A percentile compares a stretch with the other conserved stretches of the same genome.
These are phyloP conservation scores for Leishmania turanica DNA, from an alignment of 208 protist species.

Conservation along the genomic window DNA sequence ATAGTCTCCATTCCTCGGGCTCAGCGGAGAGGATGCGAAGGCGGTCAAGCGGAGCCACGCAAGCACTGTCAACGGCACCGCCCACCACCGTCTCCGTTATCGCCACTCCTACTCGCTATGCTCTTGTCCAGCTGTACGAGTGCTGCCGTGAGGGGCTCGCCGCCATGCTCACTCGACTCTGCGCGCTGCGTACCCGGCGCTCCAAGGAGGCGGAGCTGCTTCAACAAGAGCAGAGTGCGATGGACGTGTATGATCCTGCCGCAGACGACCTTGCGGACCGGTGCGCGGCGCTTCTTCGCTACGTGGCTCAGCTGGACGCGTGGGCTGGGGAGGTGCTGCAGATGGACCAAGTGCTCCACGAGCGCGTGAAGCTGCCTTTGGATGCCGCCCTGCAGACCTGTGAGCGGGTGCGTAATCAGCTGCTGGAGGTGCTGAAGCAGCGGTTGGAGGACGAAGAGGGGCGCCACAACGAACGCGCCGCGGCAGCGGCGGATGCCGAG, in stretches of 20 bases:
- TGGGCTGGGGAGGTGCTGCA: conserved; percentile 27
- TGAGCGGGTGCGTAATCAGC: conserved; percentile 33
- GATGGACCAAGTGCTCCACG: conserved; percentile 32
- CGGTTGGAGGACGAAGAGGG: conserved; percentile 30
- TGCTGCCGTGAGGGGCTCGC: conserved; percentile 32
- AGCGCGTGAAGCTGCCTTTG: conserved; percentile 33
- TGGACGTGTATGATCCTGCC: conserved; percentile 59
- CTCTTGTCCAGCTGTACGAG: conserved; percentile 47
- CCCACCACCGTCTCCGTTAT: conserved; percentile 26
- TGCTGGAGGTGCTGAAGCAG: conserved; percentile 44
- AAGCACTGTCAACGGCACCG: neutral
- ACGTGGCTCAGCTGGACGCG: conserved; percentile 35
- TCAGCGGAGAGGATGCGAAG: conserved; percentile 3
- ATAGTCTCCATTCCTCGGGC: neutral
- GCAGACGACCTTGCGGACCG: conserved; percentile 29
- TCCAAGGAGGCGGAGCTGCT: conserved; percentile 37
- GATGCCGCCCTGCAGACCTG: conserved; percentile 29
- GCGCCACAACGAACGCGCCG: neutral
- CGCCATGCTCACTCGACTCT: conserved; percentile 44
- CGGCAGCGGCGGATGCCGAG: neutral
- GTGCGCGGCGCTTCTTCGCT: conserved; percentile 26
- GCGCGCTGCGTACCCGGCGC: conserved; percentile 36
- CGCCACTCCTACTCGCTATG: conserved; percentile 39
- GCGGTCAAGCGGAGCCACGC: neutral
- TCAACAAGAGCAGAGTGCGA: conserved; percentile 19